phyloP scores from a whole-genome alignment of 306 rosid species.

The Fragaria nilgerrensis region DNA sequence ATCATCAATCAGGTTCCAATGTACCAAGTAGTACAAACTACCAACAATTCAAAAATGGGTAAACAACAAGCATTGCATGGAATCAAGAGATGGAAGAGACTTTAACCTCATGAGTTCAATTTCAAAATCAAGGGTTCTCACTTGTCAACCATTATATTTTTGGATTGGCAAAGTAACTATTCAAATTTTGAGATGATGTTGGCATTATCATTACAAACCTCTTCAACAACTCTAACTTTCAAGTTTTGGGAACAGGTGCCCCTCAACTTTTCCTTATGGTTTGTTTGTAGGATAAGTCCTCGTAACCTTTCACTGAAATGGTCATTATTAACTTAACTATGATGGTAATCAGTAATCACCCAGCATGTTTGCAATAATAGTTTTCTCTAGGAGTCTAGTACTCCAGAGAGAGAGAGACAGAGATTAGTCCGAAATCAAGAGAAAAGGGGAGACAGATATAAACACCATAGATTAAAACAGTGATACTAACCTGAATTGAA shows the following conservation, averaged over 20 bases:
- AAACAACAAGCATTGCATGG: neutral
- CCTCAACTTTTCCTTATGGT: neutral
- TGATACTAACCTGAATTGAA: too few species aligned
- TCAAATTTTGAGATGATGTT: neutral
- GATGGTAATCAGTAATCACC: neutral
- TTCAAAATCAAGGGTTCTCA: neutral
- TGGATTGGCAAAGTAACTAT: conserved; percentile 9
- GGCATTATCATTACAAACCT: neutral
- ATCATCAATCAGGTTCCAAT: neutral
- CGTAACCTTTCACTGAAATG: neutral
- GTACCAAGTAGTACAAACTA: neutral
- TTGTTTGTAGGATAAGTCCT: neutral
- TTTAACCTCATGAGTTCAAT: conserved; percentile 3
- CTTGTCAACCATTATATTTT: conserved; percentile 8
- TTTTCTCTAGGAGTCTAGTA: neutral
- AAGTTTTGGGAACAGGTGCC: conserved; percentile 7
- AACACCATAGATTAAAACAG: too few species aligned
- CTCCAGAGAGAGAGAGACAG: neutral
- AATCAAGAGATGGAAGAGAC: neutral
- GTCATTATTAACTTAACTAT: conserved; percentile 7
- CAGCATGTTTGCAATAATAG: neutral
- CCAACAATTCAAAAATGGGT: neutral
- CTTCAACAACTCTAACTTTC: conserved; percentile 12
- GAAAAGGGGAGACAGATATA: too few species aligned
- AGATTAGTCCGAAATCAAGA: too few species aligned